phyloP scores from a whole-genome alignment of 2,329 filamentous ascomycete genomes.

The Paraphoma sp. region DNA sequence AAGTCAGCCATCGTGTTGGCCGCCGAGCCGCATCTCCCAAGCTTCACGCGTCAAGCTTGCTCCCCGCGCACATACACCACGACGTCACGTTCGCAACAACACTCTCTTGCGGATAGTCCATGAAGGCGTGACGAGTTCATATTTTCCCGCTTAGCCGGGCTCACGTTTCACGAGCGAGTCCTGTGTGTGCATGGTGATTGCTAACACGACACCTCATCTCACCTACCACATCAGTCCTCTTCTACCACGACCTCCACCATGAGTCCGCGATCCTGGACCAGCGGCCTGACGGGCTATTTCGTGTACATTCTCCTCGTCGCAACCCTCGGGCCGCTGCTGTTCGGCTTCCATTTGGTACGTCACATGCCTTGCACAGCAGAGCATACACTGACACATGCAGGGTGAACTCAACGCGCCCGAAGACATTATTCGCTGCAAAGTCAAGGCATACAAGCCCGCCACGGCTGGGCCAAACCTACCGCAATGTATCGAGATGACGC shows the following conservation, averaged over 20 bases:
- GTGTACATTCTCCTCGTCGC: constrained; percentile 76
- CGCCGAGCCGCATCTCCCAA: not conserved
- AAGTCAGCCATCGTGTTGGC: not conserved
- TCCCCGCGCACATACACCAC: not conserved
- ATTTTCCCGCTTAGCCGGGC: not conserved
- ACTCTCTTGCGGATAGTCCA: not conserved
- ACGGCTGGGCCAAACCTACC: constrained; percentile 56
- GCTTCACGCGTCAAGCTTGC: constrained; percentile 2
- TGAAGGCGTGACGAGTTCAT: not conserved
- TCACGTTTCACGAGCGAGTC: not conserved
- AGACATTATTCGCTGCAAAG: constrained; percentile 87
- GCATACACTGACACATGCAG: constrained; percentile 54
- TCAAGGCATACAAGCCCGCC: constrained; percentile 57
- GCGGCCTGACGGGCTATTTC: constrained; percentile 74
- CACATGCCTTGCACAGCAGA: not conserved
- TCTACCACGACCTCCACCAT: constrained; percentile 35
- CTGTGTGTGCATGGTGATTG: not conserved
- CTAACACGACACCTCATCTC: not conserved
- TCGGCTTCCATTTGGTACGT: constrained; percentile 87
- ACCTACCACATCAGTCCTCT: not conserved
- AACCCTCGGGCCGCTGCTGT: constrained; percentile 88
- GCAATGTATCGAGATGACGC: constrained; percentile 87
- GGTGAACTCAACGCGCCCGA: constrained; percentile 95
- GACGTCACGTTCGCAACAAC: not conserved
- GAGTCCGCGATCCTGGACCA: constrained; percentile 48